Conservation (phyloP, 228 moss, liverwort and hornwort genomes). For the Sphagnum magellanicum region DNA sequence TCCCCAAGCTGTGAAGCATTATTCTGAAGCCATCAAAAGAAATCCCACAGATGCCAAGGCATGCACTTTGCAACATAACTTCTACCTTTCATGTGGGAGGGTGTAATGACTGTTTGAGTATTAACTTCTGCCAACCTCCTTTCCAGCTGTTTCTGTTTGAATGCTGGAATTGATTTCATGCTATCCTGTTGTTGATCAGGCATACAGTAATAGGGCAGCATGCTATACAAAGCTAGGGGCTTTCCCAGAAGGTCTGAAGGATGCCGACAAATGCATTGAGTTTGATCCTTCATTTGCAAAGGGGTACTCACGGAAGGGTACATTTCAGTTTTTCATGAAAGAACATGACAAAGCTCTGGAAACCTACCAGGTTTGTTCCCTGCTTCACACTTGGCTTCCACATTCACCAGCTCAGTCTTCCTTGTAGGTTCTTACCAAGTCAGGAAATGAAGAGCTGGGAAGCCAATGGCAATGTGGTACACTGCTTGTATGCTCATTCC, state of each 20-base stretch:
- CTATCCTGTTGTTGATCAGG: constrained; percentile 22
- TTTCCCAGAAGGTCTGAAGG: constrained; percentile 88
- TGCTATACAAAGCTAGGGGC: constrained; percentile 96
- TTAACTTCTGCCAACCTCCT: too few species aligned
- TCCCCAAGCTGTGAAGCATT: constrained; percentile 85
- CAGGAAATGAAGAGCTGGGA: too few species aligned
- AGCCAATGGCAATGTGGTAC: too few species aligned
- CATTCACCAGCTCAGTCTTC: too few species aligned
- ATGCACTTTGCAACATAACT: not conserved
- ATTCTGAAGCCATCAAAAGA: constrained; percentile 79
- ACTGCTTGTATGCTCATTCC: too few species aligned
- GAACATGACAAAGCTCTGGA: constrained; percentile 95
- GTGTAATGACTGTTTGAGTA: not conserved
- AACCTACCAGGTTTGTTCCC: constrained; percentile 68
- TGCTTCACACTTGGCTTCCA: too few species aligned
- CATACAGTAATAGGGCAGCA: constrained; percentile 93
- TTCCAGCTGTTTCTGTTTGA: not conserved
- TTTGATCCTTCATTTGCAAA: constrained; percentile 77
- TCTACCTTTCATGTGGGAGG: not conserved
- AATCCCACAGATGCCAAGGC: constrained; percentile 88
- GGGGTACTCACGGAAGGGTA: constrained; percentile 93
- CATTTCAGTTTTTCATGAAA: constrained; percentile 98
- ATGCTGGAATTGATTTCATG: not conserved
- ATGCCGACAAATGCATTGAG: constrained; percentile 91
- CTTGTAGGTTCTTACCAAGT: too few species aligned